These are phyloP conservation scores for Chrysoporthe austroafricana DNA, from an alignment of 2,329 filamentous ascomycete species.

Conservation along the genomic window DNA sequence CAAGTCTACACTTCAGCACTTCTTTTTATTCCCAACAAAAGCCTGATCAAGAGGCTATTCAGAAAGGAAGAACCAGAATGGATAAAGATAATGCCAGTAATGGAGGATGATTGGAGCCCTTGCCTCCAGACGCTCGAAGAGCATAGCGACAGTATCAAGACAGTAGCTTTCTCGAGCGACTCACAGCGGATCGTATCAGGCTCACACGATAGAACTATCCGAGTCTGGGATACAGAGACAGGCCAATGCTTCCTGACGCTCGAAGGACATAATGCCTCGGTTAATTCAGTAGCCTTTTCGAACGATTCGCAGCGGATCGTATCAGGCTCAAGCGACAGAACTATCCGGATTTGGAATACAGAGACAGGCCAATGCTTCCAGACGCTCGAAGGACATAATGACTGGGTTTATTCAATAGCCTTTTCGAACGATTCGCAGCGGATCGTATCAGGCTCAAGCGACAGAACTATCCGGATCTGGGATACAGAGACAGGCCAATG, in stretches of 20 bases:
- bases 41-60: constrained; percentile 25
- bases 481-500: neutral
- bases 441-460: neutral
- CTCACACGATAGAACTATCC: neutral
- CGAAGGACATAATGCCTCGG: neutral
- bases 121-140: constrained; percentile 14
- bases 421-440: constrained; percentile 20
- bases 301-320: constrained; percentile 12
- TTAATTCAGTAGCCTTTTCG: constrained; percentile 15
- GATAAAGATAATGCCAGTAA: constrained; percentile 15
- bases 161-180: too few species aligned
- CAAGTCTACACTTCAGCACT: constrained; percentile 30
- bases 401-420: neutral
- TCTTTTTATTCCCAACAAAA: constrained; percentile 27
- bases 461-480: constrained; percentile 18
- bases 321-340: neutral
- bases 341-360: constrained; percentile 21
- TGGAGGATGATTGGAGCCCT: constrained; percentile 1
- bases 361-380: neutral
- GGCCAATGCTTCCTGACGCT: constrained; percentile 18
- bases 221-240: constrained; percentile 7
- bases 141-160: neutral
- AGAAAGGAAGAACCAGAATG: constrained; percentile 20
- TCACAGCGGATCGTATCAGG: too few species aligned
- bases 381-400: constrained; percentile 10